phyloP scores from a whole-genome alignment of 768 basidiomycete species.

The Suillus americanus region DNA sequence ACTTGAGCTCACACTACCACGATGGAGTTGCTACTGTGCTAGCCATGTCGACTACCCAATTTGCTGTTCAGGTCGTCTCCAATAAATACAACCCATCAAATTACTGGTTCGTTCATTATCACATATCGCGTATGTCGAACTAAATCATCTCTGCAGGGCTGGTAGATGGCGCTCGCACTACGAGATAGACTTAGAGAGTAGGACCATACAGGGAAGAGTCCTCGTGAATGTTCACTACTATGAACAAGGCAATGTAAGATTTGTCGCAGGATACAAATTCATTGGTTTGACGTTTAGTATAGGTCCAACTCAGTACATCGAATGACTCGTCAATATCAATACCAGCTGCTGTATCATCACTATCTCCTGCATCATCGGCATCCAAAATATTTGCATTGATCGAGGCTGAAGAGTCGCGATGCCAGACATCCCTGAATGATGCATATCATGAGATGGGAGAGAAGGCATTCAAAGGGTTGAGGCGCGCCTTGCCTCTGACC shows the following conservation, averaged over 20 bases:
- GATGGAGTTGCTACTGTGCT: conserved; percentile 80
- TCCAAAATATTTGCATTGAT: conserved; percentile 79
- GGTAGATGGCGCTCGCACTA: conserved; percentile 95
- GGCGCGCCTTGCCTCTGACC: conserved; percentile 89
- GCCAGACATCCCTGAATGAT: conserved; percentile 78
- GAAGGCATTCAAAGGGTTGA: conserved; percentile 88
- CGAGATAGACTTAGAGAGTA: conserved; percentile 62
- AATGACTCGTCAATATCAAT: conserved; percentile 66
- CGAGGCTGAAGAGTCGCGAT: conserved; percentile 74
- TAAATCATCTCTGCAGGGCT: conserved; percentile 55
- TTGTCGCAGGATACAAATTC: neutral
- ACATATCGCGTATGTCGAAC: neutral
- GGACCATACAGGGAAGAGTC: conserved; percentile 68
- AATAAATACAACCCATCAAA: conserved; percentile 95
- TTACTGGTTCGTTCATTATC: conserved; percentile 66
- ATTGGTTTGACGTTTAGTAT: conserved; percentile 1
- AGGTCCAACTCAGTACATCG: conserved; percentile 90
- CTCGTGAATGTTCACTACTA: conserved; percentile 93
- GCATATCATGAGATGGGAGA: conserved; percentile 90
- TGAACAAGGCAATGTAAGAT: conserved; percentile 89
- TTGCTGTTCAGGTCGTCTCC: conserved; percentile 82
- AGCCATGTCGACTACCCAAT: conserved; percentile 49
- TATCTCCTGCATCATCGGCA: conserved; percentile 51
- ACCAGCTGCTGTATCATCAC: conserved; percentile 55
- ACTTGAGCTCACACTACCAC: conserved; percentile 79